These are phyloP conservation scores for Phytophthora capsici DNA, from an alignment of 352 stramenopile genomes.

Conservation along the genomic window DNA sequence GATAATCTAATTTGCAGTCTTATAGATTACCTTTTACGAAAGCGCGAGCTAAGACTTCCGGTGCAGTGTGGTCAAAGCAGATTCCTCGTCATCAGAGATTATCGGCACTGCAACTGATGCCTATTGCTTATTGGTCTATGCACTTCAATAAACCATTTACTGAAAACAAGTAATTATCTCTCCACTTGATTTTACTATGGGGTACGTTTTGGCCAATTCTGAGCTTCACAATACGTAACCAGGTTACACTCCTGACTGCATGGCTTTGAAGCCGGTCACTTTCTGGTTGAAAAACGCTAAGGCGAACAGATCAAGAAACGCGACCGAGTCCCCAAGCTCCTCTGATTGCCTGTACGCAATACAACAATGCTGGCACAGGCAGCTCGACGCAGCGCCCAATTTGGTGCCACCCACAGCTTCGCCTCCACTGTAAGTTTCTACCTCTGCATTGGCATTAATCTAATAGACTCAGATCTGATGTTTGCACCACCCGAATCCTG, in stretches of 20 bases:
- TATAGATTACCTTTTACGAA: too few species aligned
- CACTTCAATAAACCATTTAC: constrained; percentile 5
- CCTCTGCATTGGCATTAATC: neutral
- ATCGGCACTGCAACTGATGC: too few species aligned
- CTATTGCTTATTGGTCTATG: neutral
- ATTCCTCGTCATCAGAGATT: too few species aligned
- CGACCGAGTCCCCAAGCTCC: constrained; percentile 7
- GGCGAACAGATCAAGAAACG: constrained; percentile 27
- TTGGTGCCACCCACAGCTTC: constrained; percentile 29
- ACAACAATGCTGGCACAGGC: constrained; percentile 52
- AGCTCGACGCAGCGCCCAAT: constrained; percentile 35
- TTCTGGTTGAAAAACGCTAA: constrained; percentile 34
- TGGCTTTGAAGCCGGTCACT: constrained; percentile 49
- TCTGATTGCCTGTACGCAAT: neutral
- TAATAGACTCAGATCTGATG: neutral
- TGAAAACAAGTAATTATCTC: constrained; percentile 1
- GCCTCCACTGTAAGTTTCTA: constrained; percentile 21
- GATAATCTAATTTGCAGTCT: too few species aligned
- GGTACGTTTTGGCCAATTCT: constrained; percentile 10
- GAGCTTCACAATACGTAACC: constrained; percentile 10
- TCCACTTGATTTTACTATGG: constrained; percentile 6
- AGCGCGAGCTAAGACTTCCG: too few species aligned
- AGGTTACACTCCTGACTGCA: constrained; percentile 14
- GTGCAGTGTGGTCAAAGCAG: too few species aligned
- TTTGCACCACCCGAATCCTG: constrained; percentile 21